Conservation (phyloP, 352 stramenopile species). For the Thalassiosira delicatula region DNA sequence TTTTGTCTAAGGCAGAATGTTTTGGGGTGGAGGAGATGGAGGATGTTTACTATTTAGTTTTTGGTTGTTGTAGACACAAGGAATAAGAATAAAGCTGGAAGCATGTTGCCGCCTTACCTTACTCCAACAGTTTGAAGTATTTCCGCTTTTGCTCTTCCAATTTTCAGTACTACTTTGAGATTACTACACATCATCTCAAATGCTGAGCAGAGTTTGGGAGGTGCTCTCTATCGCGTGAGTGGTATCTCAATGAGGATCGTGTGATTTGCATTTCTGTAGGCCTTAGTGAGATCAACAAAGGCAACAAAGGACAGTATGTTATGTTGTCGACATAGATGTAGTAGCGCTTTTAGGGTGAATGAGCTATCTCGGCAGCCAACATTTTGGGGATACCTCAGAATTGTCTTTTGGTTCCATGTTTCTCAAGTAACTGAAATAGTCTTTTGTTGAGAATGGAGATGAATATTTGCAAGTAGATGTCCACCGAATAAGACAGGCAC, state of each 20-base stretch:
- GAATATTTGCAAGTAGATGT: conserved; percentile 46
- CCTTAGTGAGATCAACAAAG: conserved; percentile 60
- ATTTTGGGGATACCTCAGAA: conserved; percentile 37
- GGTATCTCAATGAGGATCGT: conserved; percentile 35
- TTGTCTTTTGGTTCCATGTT: conserved; percentile 40
- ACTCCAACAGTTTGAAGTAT: conserved; percentile 45
- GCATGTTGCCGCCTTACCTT: conserved; percentile 16
- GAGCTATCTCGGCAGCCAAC: conserved; percentile 38
- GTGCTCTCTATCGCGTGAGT: conserved; percentile 22
- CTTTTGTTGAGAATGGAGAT: conserved; percentile 27
- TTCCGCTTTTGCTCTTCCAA: conserved; percentile 25
- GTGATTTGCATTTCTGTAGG: conserved; percentile 51
- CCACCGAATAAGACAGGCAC: too few species aligned
- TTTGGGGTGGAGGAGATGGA: too few species aligned
- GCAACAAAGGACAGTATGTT: conserved; percentile 25
- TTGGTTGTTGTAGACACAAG: conserved; percentile 39
- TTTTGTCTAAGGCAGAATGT: too few species aligned
- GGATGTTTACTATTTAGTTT: too few species aligned
- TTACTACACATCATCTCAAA: conserved; percentile 38
- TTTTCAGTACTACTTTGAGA: not conserved
- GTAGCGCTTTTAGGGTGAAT: conserved; percentile 55
- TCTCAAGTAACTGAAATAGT: conserved; percentile 21
- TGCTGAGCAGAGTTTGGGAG: conserved; percentile 26
- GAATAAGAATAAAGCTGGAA: conserved; percentile 50
- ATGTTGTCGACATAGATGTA: conserved; percentile 42